These are phyloP conservation scores for Peronospora destructor DNA, from an alignment of 352 stramenopile genomes.

Conservation along the genomic window DNA sequence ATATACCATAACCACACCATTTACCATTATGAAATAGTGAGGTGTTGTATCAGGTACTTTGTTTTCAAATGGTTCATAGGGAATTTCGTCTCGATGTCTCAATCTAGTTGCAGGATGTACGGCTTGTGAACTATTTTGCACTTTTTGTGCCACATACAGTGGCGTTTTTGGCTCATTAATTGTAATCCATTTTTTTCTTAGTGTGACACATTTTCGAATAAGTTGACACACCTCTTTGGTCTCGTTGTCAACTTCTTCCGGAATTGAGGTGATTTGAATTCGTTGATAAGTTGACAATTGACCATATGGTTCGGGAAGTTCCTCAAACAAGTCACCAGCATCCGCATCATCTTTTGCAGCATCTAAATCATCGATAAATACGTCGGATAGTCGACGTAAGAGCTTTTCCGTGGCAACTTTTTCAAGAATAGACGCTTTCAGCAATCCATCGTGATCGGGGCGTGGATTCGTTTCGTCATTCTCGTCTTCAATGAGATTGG, in stretches of 20 bases:
- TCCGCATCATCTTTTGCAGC: constrained; percentile 21
- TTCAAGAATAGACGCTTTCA: constrained; percentile 73
- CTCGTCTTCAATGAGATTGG: constrained; percentile 33
- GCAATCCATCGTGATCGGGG: constrained; percentile 49
- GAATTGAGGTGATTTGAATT: constrained; percentile 63
- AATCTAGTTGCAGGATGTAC: constrained; percentile 25
- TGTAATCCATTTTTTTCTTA: constrained; percentile 70
- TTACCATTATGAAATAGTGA: constrained; percentile 48
- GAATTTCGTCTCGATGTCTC: constrained; percentile 66
- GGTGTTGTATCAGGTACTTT: constrained; percentile 37
- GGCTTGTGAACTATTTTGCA: constrained; percentile 34
- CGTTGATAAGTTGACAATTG: constrained; percentile 63
- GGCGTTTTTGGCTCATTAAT: constrained; percentile 32
- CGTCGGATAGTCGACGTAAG: constrained; percentile 48
- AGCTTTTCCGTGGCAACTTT: constrained; percentile 70
- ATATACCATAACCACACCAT: constrained; percentile 56
- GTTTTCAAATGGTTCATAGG: constrained; percentile 53
- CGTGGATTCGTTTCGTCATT: constrained; percentile 17
- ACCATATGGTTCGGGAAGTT: constrained; percentile 70
- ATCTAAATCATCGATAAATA: constrained; percentile 20
- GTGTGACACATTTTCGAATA: constrained; percentile 64
- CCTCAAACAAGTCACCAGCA: constrained; percentile 59
- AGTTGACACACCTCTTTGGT: constrained; percentile 72
- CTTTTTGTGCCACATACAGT: constrained; percentile 10
- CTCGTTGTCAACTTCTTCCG: constrained; percentile 66